phyloP scores from a whole-genome alignment of 257 asterid species.

The Gentiana straminea region DNA sequence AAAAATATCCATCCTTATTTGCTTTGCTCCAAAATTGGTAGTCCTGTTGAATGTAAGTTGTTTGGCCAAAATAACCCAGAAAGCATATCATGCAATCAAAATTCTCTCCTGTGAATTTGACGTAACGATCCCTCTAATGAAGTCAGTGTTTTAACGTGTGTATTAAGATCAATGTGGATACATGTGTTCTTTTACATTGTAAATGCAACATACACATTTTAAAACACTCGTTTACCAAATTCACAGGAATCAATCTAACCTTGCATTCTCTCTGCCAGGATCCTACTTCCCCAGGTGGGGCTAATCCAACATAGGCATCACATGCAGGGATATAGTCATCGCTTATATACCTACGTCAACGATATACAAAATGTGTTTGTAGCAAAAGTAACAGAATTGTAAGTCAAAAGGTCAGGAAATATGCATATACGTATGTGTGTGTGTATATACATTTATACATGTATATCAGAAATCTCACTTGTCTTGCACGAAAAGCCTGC shows the following conservation, averaged over 20 bases:
- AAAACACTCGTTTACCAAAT: too few species aligned
- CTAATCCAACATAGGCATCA: constrained; percentile 59
- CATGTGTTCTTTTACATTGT: too few species aligned
- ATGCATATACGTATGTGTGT: neutral
- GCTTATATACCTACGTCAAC: constrained; percentile 30
- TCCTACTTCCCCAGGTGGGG: constrained; percentile 58
- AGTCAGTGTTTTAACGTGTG: too few species aligned
- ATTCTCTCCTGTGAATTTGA: too few species aligned
- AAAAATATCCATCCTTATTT: constrained; percentile 41
- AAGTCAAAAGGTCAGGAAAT: neutral
- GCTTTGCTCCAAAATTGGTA: constrained; percentile 67
- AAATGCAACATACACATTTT: neutral
- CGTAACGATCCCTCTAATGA: too few species aligned
- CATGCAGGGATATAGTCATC: constrained; percentile 37
- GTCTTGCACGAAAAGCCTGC: constrained; percentile 51
- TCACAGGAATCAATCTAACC: constrained; percentile 23
- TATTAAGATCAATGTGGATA: too few species aligned
- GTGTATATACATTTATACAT: too few species aligned
- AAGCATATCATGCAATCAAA: too few species aligned
- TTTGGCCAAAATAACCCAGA: neutral
- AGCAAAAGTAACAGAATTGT: neutral
- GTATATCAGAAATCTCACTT: constrained; percentile 21
- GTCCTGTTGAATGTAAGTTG: constrained; percentile 25
- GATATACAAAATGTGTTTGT: neutral
- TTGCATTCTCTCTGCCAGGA: constrained; percentile 83